Base-by-base conservation (phyloP, 208 protist genomes). In the Borovskyia barvae region DNA sequence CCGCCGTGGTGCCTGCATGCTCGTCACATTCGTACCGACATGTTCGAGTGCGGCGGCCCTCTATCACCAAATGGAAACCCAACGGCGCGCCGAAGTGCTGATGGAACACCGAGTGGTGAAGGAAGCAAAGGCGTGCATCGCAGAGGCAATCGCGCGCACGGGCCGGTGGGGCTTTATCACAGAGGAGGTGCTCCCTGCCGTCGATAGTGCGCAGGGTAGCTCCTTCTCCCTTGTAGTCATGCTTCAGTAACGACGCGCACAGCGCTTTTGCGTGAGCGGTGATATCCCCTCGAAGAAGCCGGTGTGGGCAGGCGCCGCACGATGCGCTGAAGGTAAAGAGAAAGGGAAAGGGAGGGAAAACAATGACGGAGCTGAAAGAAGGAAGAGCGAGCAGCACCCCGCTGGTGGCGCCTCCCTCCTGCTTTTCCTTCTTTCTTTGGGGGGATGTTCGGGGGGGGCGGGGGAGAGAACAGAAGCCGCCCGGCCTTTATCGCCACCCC, bases 141-240 rank as follows among this genome's bases (percentile, higher is more conserved):
- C 75, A 11, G 71, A 79, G 56, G 81, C 80, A 0, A 87, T 87
- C 43, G 52, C 77, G n/a, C 67, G 60, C 12, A 80, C 66, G 1
- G 64, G 67, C 8, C 70, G 85, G 12, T 85, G 80, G 68, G 80
- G 85, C 39, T 76, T 72, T 41, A 68, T 92, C 29, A 84, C 68
- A 19, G 85, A 86, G 29, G 80, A 92, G 57, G 72, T 92, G 47
- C 66, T 88, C 47, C 85, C 85, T 0, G 66, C 80, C 3, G 77
- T 79, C 51, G 84, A 91, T 57, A 62, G 59, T 22, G 58, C 68
- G 9, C 78, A 85, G 58, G 85, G 75, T 40, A 77, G 72, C 50
- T 77, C 78, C 36, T 68, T 83, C 17, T 79, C 80, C 9, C 65
- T 88, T 19, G 59, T 86, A 43, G 64, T 90, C 4, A 66, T 69